Conservation (phyloP, 164 flowering plant genomes). For the Vitis riparia region DNA sequence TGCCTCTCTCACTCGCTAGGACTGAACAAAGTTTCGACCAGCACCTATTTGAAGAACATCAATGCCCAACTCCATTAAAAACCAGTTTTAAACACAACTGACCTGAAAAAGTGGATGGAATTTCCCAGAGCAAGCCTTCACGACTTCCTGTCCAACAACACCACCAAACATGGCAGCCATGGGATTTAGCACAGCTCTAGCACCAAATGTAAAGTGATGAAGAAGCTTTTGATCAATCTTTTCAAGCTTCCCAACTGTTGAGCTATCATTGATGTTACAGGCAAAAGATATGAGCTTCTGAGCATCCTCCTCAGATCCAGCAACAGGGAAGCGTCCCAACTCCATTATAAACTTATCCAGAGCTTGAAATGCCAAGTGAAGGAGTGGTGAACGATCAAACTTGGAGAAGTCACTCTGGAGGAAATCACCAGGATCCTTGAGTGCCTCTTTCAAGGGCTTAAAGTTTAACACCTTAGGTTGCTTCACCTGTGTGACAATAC, state of each 20-base stretch:
- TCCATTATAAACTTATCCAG: conserved; percentile 61
- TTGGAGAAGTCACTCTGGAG: conserved; percentile 84
- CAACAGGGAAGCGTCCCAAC: conserved; percentile 68
- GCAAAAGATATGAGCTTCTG: conserved; percentile 56
- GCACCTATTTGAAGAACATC: background rate
- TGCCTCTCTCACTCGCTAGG: background rate
- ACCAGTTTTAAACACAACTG: background rate
- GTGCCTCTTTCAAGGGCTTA: conserved; percentile 67
- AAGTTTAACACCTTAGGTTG: conserved; percentile 77
- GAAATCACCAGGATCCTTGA: conserved; percentile 80
- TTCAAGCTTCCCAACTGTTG: conserved; percentile 51
- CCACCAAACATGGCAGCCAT: conserved; percentile 99
- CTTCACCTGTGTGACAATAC: conserved; percentile 89
- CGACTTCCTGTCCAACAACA: conserved; percentile 87
- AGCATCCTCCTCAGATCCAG: conserved; percentile 87
- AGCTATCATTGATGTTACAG: conserved; percentile 45
- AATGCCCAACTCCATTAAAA: background rate
- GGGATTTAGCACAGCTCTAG: conserved; percentile 82
- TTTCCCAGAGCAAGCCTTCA: conserved; percentile 94
- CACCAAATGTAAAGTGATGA: conserved; percentile 77
- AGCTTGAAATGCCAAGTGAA: conserved; percentile 88
- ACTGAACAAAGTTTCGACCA: background rate
- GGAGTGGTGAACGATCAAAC: conserved; percentile 76
- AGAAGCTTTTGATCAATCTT: conserved; percentile 61
- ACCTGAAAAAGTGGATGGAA: conserved; percentile 93